phyloP scores from a whole-genome alignment of 768 basidiomycete species.

The Pulveroboletus sp. region DNA sequence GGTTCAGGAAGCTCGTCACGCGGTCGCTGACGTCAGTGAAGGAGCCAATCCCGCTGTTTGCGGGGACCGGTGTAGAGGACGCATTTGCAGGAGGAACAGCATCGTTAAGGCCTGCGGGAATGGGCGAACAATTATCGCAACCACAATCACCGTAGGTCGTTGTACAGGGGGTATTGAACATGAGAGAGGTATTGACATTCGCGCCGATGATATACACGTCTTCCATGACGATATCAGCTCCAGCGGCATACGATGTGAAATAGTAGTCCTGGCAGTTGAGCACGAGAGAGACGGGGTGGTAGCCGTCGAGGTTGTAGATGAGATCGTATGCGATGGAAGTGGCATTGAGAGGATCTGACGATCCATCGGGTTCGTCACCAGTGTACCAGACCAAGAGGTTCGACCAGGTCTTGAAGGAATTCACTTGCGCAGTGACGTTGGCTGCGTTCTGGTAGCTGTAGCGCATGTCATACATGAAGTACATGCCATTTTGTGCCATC shows the following conservation, averaged over 20 bases:
- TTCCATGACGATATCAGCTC: slow-evolving; percentile 67
- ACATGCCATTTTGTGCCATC: slow-evolving; percentile 61
- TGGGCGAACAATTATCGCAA: slow-evolving; percentile 53
- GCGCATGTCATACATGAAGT: slow-evolving; percentile 83
- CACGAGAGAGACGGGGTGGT: slow-evolving; percentile 63
- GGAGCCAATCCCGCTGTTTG: slow-evolving; percentile 25
- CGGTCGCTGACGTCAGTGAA: slow-evolving; percentile 66
- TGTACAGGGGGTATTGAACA: slow-evolving; percentile 62
- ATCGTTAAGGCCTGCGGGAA: slow-evolving; percentile 39
- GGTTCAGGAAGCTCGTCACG: slow-evolving; percentile 59
- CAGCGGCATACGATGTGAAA: slow-evolving; percentile 54
- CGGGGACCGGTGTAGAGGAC: slow-evolving; percentile 14
- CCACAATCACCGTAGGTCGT: slow-evolving; percentile 68
- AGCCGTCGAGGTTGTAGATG: slow-evolving; percentile 59
- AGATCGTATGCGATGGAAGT: slow-evolving; percentile 46
- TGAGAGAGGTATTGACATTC: slow-evolving; percentile 58
- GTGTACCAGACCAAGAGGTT: slow-evolving; percentile 73
- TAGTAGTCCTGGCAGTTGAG: slow-evolving; percentile 64
- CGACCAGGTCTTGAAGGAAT: slow-evolving; percentile 57
- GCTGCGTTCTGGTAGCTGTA: slow-evolving; percentile 59
- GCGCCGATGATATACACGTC: slow-evolving; percentile 49
- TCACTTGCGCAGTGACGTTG: slow-evolving; percentile 62
- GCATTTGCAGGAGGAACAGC: slow-evolving; percentile 24
- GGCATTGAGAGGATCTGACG: slow-evolving; percentile 59
- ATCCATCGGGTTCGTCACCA: slow-evolving; percentile 70